Evolutionary conservation across 331 rosid species (phyloP).

Genomic region (Prunus yedoensis): DNA sequence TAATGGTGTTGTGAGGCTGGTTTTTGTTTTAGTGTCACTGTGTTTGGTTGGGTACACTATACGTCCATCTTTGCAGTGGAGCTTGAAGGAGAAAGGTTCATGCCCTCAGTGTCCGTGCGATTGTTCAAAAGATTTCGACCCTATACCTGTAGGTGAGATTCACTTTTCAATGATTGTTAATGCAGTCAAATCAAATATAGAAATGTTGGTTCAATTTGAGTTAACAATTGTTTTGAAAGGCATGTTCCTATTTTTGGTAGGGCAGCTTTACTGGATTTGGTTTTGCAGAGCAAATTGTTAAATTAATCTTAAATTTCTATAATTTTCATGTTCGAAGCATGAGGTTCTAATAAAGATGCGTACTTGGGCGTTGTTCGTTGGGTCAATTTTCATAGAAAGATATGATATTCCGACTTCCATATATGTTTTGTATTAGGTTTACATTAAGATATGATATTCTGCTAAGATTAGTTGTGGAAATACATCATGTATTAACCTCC

Average conservation of each 20-base stretch:
- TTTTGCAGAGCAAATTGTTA: background rate
- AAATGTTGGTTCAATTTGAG: background rate
- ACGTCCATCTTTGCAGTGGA: conserved; percentile 29
- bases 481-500: background rate
- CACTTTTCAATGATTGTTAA: conserved; percentile 11
- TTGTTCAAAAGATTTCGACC: conserved; percentile 36
- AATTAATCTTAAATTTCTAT: background rate
- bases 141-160: conserved; percentile 42
- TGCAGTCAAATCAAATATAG: background rate
- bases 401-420: no score
- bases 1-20: conserved; percentile 32
- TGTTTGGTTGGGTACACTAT: conserved; percentile 44
- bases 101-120: conserved; percentile 53
- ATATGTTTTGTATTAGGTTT: no score
- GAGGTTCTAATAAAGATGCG: background rate
- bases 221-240: background rate
- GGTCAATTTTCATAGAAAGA: no score
- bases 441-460: no score
- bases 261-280: background rate
- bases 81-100: conserved; percentile 21
- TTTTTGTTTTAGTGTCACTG: conserved; percentile 38
- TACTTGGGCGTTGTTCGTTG: background rate
- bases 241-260: background rate
- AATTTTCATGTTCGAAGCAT: background rate
- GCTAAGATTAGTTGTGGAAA: no score